phyloP scores from a whole-genome alignment of 176 grass and related monocot genomes.

The Aegilops bicornis region DNA sequence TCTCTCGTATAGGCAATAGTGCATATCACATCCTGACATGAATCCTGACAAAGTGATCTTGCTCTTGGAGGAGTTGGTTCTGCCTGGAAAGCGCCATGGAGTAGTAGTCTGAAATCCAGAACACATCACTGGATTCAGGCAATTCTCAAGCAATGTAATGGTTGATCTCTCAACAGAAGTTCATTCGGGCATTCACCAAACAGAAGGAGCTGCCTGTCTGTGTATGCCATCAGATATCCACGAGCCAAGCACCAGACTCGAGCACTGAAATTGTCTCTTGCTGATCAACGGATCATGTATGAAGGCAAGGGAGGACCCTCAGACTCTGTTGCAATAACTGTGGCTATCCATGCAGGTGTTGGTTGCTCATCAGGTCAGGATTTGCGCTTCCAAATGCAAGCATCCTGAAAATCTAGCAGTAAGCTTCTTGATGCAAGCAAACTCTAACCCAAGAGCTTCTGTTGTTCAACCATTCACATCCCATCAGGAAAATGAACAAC shows the following conservation, averaged over 20 bases:
- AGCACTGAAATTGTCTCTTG: background rate
- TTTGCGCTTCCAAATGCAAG: conserved; percentile 11
- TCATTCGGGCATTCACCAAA: background rate
- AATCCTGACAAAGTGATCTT: background rate
- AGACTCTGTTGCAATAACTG: background rate
- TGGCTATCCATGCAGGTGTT: background rate
- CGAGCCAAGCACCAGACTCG: background rate
- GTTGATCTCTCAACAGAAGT: background rate
- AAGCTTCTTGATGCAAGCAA: conserved; percentile 13
- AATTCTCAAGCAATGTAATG: background rate
- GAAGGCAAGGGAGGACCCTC: background rate
- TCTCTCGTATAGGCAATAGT: background rate
- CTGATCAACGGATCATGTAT: background rate
- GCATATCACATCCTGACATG: background rate
- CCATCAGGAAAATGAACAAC: conserved; percentile 14
- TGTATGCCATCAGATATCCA: background rate
- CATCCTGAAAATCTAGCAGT: conserved; percentile 25
- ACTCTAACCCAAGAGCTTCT: background rate
- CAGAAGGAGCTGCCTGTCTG: background rate
- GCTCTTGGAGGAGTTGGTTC: background rate
- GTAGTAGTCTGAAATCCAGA: background rate
- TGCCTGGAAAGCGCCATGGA: background rate
- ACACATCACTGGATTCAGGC: background rate
- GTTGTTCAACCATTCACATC: background rate
- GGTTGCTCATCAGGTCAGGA: conserved; percentile 12